A percentile compares a stretch with the other conserved stretches of the same genome.
phyloP scores from a whole-genome alignment of 768 basidiomycete species.

The Thelephora aurantiotincta region DNA sequence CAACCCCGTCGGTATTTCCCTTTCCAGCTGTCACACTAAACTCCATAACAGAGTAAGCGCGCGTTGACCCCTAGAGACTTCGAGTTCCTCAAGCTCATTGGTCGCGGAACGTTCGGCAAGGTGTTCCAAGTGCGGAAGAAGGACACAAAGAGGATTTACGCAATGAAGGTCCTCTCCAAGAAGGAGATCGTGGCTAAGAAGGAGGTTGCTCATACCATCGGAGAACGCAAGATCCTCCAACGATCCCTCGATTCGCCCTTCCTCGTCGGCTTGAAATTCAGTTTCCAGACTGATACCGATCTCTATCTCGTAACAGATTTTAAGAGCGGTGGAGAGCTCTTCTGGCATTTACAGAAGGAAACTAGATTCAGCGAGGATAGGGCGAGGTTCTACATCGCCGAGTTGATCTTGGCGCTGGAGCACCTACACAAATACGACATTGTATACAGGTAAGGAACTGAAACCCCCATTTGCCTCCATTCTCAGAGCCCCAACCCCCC shows the following conservation, averaged over 20 bases:
- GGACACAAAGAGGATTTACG: constrained; percentile 97
- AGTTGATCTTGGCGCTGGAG: constrained; percentile 87
- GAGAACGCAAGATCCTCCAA: constrained; percentile 97
- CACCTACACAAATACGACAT: constrained; percentile 98
- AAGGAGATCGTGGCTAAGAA: constrained; percentile 99
- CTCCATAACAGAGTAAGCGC: constrained; percentile 49
- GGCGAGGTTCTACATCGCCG: constrained; percentile 93
- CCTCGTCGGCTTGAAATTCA: constrained; percentile 95
- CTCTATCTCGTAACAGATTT: constrained; percentile 97
- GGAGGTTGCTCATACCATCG: constrained; percentile 98
- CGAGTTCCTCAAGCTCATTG: constrained; percentile 97
- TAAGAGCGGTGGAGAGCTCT: constrained; percentile 95
- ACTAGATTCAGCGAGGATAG: constrained; percentile 88
- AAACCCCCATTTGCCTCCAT: constrained; percentile 6
- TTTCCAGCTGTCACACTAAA: constrained; percentile 6
- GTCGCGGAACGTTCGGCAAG: constrained; percentile 93
- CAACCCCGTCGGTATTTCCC: constrained; percentile 7
- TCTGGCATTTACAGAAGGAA: constrained; percentile 97
- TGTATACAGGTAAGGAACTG: constrained; percentile 64
- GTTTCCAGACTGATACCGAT: constrained; percentile 92
- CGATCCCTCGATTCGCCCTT: constrained; percentile 88
- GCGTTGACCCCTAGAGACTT: constrained; percentile 91
- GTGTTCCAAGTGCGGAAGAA: constrained; percentile 98
- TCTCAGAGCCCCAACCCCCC: neutral
- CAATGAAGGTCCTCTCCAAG: constrained; percentile 98